phyloP scores from a whole-genome alignment of 2,329 filamentous ascomycete species.

The Colletotrichum sp. region DNA sequence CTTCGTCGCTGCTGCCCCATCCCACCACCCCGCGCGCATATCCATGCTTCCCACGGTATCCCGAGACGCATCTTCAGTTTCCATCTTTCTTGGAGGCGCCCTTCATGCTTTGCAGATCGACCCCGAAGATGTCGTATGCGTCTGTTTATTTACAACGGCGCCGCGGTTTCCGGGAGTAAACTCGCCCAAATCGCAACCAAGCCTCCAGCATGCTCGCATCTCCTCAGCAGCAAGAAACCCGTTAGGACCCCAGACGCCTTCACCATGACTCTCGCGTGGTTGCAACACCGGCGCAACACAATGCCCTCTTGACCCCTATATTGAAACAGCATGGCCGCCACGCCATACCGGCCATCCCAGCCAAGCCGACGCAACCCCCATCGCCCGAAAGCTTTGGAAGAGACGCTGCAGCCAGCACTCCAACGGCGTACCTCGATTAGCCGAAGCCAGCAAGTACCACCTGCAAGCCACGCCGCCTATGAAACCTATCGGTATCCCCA shows the following conservation, averaged over 20 bases:
- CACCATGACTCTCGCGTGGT: neutral
- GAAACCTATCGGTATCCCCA: neutral
- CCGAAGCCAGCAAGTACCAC: neutral
- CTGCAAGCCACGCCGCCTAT: neutral
- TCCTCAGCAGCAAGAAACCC: neutral
- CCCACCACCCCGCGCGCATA: neutral
- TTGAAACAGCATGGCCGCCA: neutral
- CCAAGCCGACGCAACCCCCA: neutral
- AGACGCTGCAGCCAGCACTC: neutral
- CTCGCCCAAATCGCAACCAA: neutral
- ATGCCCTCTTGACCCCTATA: neutral
- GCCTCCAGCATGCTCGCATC: neutral
- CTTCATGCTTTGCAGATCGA: neutral
- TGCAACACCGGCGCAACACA: neutral
- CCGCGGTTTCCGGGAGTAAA: neutral
- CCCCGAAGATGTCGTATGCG: neutral
- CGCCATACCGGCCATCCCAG: neutral
- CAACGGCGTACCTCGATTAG: neutral
- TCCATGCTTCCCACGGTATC: neutral
- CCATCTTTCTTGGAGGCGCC: neutral
- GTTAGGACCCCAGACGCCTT: neutral
- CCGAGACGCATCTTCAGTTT: neutral
- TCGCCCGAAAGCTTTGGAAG: neutral
- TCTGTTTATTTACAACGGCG: neutral
- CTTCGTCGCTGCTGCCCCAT: neutral